These are phyloP conservation scores for Dendrobium huoshanense DNA, from an alignment of 106 monocot species.

Conservation along the genomic window DNA sequence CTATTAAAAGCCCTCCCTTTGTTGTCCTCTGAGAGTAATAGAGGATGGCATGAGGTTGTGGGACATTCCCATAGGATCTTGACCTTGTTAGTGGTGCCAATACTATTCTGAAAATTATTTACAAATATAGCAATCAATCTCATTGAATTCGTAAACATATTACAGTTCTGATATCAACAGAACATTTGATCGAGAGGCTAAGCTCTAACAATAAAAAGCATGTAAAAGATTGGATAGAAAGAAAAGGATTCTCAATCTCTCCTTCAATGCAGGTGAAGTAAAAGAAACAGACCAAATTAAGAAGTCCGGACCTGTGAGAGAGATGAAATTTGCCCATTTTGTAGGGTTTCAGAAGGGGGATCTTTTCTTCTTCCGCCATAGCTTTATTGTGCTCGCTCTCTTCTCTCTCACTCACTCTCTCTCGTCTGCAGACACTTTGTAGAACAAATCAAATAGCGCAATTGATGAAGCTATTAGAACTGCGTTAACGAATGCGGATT, in stretches of 20 bases:
- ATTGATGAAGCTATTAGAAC: no score
- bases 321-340: slow-evolving; percentile 6
- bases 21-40: slow-evolving; percentile 43
- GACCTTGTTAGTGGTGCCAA: slow-evolving; percentile 36
- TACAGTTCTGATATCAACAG: no score
- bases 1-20: slow-evolving; percentile 16
- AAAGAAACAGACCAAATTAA: not conserved
- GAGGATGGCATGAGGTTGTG: slow-evolving; percentile 32
- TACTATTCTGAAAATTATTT: slow-evolving; percentile 10
- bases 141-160: no score
- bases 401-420: no score
- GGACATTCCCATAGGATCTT: slow-evolving; percentile 39
- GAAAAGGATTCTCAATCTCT: no score
- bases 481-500: no score
- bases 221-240: no score
- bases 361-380: not conserved
- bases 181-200: no score
- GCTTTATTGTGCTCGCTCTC: not conserved
- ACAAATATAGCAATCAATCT: not conserved
- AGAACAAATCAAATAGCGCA: no score
- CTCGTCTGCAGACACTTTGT: no score
- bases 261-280: not conserved
- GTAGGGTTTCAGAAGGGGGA: slow-evolving; percentile 8
- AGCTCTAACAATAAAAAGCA: no score
- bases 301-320: not conserved